Base-by-base conservation (phyloP, 805 yeast genomes). In the Hanseniaspora nectarophila region DNA sequence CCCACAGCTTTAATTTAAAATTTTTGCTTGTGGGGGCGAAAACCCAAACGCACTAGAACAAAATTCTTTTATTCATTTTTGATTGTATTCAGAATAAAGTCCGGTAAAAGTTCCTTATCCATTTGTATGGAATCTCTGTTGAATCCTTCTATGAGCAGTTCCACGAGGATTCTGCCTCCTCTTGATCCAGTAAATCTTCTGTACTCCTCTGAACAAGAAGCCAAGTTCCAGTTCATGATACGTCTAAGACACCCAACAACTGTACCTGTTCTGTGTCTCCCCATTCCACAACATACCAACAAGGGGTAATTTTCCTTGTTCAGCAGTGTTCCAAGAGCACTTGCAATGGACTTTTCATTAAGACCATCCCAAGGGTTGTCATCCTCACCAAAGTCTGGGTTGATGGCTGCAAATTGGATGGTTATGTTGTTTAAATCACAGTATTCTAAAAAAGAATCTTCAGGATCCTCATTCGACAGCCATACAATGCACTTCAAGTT, bases 211-310 rank as follows among this genome's bases (percentile, higher is more conserved):
- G 88, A 78, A 1, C 90, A 92, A 64, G 84, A 68, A 10, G 97
- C 96, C 63, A 90, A 70, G 61, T 94, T 92, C 98, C 98, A 90
- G n/a, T 94, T 90, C 72, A 92, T 97, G 18, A 92, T 70, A 55
- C 95, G 74, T 56, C 98, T 71, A 44, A 90, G 69, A 65, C 98
- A 90, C 0, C 98, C 98, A 55, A 92, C 79, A 3, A 92, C 95
- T 0, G 97, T 89, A 1, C 98, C 98, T 0, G 97, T 89, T 57
- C 98, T 73, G 66, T 90, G 98, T 58, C 98, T 73, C 0, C 98
- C 98, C 98, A 92, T 92, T 13, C 97, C 96, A 61, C 97, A 92
- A 65, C 97, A 92, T 4, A 89, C 89, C 47, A 92, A 69, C 56
- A 92, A 60, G 0, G 98, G 97, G 61, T 86, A 85, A 63, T 80